Evolutionary conservation across 1,284 basidiomycete genomes (phyloP), one percentile per base, ranked within the genome.

Genomic region (Amylostereum areolatum): DNA sequence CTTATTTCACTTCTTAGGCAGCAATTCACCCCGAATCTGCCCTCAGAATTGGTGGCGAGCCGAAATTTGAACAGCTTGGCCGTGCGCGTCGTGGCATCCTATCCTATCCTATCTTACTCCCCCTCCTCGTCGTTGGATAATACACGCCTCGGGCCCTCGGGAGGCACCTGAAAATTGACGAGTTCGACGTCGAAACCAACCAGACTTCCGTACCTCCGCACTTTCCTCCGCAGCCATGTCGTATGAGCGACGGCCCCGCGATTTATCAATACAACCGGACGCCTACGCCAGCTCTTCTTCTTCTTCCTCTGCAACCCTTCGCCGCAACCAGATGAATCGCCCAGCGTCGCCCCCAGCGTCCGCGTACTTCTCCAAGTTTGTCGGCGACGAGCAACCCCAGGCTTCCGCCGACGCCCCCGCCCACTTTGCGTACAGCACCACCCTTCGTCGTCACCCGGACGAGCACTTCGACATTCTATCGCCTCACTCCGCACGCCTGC

Each of bases 381-480:
- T 74, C 28, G 72, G 71, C 31, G 72, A 78, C 52, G 66, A 71
- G 46, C 66, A 73, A 27, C 41, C 41, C 4, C 72, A 77, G 29
- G 78, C 83, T 0, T 71, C 75, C 1, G 71, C 83, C 0, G 81
- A 81, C 48, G 85, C 87, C 2, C 72, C 74, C 39, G 64, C 77
- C 3, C 88, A 90, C 61, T 92, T 92, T 60, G 83, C 88, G 2
- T 92, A 90, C 67, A 89, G 85, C 55, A 92, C 89, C 0, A 89
- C 85, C 0, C 71, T 92, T 27, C 67, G 89, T 46, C 65, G 89
- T 53, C 88, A 91, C 56, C 72, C 66, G 1, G 75, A 84, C 41
- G 64, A 69, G 45, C 52, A 66, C 3, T 62, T 69, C 8, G 59
- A 58, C 11, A 69, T 74, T 3, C 75, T 75, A 30, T 52, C 66